phyloP scores from a whole-genome alignment of 1,284 basidiomycete species.

The Ganoderma multipileum region DNA sequence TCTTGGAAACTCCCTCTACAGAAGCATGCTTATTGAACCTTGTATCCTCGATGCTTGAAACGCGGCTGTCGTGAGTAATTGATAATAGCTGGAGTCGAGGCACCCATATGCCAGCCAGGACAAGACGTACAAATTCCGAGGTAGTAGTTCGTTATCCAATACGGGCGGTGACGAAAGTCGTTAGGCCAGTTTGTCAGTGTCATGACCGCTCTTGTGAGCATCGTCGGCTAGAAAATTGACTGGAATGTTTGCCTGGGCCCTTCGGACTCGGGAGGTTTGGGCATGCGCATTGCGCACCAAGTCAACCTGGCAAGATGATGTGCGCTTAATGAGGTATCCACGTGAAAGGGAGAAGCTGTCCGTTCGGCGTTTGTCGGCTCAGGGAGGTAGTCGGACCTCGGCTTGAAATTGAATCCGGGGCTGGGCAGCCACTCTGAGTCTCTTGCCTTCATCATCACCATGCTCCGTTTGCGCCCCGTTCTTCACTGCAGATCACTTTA shows the following conservation, averaged over 20 bases:
- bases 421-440: conserved; percentile 4
- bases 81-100: background rate
- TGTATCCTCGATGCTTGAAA: background rate
- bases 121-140: background rate
- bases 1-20: background rate
- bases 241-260: no score
- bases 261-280: no score
- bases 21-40: background rate
- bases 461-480: conserved; percentile 45
- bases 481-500: conserved; percentile 37
- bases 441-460: conserved; percentile 29
- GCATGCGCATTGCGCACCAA: no score
- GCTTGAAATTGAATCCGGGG: conserved; percentile 1
- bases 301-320: no score
- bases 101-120: no score
- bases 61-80: background rate
- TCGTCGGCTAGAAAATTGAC: no score
- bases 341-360: background rate
- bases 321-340: background rate
- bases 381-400: background rate
- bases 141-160: background rate
- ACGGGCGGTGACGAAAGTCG: background rate
- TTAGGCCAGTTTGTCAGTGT: no score
- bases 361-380: background rate
- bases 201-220: no score